Conservation (phyloP, 495 filamentous ascomycete genomes). For the Aspergillus affinis region DNA sequence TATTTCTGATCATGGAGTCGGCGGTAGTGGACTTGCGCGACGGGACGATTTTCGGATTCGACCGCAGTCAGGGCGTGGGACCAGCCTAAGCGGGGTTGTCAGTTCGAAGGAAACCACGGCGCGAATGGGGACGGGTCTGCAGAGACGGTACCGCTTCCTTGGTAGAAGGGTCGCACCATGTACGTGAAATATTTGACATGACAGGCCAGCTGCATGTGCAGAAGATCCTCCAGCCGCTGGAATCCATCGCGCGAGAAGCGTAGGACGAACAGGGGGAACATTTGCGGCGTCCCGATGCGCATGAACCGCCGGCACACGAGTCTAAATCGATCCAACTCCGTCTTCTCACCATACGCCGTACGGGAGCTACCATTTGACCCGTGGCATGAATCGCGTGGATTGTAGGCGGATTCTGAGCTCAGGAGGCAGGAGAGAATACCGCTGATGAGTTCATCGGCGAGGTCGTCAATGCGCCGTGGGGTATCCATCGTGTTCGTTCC, state of each 20-base stretch:
- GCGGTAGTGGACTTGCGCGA: slow-evolving; percentile 29
- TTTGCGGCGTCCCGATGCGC: slow-evolving; percentile 58
- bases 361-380: slow-evolving; percentile 11
- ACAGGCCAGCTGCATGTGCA: slow-evolving; percentile 54
- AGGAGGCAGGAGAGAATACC: slow-evolving; percentile 49
- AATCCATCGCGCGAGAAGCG: slow-evolving; percentile 63
- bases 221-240: slow-evolving; percentile 49
- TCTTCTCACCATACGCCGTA: slow-evolving; percentile 31
- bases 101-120: not conserved
- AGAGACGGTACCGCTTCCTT: slow-evolving; percentile 45
- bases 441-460: slow-evolving; percentile 62
- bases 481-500: slow-evolving; percentile 38
- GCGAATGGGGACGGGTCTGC: slow-evolving; percentile 17
- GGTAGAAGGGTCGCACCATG: slow-evolving; percentile 69
- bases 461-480: slow-evolving; percentile 43
- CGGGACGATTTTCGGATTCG: slow-evolving; percentile 17
- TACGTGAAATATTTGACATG: slow-evolving; percentile 70
- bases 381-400: slow-evolving; percentile 1
- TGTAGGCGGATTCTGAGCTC: slow-evolving; percentile 18
- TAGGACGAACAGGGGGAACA: slow-evolving; percentile 58
- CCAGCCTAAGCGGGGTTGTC: slow-evolving; percentile 32
- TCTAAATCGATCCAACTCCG: slow-evolving; percentile 51
- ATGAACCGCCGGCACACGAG: slow-evolving; percentile 62
- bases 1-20: slow-evolving; percentile 36
- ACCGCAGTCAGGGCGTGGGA: slow-evolving; percentile 23